Evolutionary conservation across 352 stramenopile species (phyloP).

Genomic region (Phytophthora pisi): DNA sequence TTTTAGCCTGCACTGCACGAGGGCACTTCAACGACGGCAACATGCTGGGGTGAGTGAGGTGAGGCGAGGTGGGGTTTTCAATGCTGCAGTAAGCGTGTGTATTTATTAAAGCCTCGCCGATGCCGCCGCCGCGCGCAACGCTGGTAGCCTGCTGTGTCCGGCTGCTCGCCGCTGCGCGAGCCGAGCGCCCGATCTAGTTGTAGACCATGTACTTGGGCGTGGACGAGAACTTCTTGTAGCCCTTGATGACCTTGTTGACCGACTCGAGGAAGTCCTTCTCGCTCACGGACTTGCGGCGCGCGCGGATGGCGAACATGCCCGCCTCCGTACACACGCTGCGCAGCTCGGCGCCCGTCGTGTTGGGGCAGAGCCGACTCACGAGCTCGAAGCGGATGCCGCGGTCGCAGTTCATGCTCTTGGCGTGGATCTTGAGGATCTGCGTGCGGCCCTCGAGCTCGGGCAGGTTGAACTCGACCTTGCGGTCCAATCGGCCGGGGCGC

Average conservation of each 20-base stretch:
- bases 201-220: conserved; percentile 99
- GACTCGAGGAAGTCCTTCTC: conserved; percentile 99
- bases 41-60: background rate
- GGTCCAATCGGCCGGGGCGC: conserved; percentile 93
- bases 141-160: conserved; percentile 3
- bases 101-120: conserved; percentile 31
- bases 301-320: conserved; percentile 99
- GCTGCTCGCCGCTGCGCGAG: conserved; percentile 10
- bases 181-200: conserved; percentile 77
- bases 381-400: conserved; percentile 99
- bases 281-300: conserved; percentile 97
- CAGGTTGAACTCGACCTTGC: conserved; percentile 99
- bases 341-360: conserved; percentile 98
- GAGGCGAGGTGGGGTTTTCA: background rate
- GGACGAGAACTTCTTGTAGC: conserved; percentile 99
- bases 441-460: conserved; percentile 98
- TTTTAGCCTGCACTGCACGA: background rate
- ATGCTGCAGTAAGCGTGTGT: conserved; percentile 26
- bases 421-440: conserved; percentile 99
- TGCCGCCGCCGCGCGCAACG: conserved; percentile 3
- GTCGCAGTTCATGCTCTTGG: conserved; percentile 99
- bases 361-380: conserved; percentile 97
- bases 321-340: conserved; percentile 98
- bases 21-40: background rate
- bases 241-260: conserved; percentile 99